Base-by-base conservation (phyloP, 192 early-diverging fungal genomes). In the Coemansia sp. region DNA sequence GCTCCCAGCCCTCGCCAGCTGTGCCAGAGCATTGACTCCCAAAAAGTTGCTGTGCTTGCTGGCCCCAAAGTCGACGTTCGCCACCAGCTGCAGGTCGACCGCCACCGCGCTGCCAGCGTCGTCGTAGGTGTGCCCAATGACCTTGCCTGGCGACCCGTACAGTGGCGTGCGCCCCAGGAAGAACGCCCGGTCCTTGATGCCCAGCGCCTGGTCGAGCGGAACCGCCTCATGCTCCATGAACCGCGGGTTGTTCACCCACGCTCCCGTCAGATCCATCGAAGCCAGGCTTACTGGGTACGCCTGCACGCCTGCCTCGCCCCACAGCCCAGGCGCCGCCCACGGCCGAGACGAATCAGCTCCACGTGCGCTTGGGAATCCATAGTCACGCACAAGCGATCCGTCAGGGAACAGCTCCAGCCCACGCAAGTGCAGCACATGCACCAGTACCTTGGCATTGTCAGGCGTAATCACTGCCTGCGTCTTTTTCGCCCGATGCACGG, bases 101-200 rank as follows among this genome's bases (percentile, higher is more conserved):
- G 69, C 78, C 31, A 77, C 51, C 0, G 64, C 65, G 1, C 34
- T 17, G 8, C 68, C 73, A 27, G 63, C 42, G 7, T 31, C 19
- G 57, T 75, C 62, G 34, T 82, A 73, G 1, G 73, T 42, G 66
- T 93, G 86, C 0, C 87, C 89, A 63, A 84, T 76, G 23, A 98
- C 89, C 19, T 87, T 86, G 8, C 85, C 90, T 3, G 85, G 82
- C 14, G 85, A 73, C 45, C 97, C 97, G 66, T 94, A 97, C 50
- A 88, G 83, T 4, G 78, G 74, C 14, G 75, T 66, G 50, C 75
- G 73, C 10, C 92, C 93, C 60, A 98, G 74, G 75, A 95, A 95
- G 73, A 97, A 96, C 3, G 94, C 89, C 17, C 84, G 82, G 3
- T 87, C 87, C 2, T 72, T 69, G 11, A 90, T 12, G 10, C 93